Percentiles rank a stretch among this genome's conserved stretches.
Conservation (phyloP, 139 green algal species). For the Haematococcus sp. region DNA sequence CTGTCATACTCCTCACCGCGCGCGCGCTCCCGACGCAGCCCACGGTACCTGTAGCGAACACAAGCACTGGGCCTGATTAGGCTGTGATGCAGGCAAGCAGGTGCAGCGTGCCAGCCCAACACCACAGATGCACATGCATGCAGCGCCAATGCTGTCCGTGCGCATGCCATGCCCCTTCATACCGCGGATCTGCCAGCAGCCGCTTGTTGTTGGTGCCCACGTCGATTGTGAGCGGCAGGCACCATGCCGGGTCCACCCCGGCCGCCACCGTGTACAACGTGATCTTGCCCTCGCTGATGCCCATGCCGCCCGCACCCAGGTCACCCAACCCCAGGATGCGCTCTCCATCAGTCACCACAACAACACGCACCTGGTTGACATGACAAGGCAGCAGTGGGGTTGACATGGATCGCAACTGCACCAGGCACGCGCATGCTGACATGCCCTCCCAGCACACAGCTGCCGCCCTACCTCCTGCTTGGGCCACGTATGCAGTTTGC, state of each 20-base stretch:
- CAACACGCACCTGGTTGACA: conserved; percentile 23
- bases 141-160: too few relatives aligned
- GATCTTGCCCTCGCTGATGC: conserved; percentile 80
- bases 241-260: conserved; percentile 42
- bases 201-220: conserved; percentile 85
- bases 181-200: conserved; percentile 72
- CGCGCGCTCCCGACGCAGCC: conserved; percentile 19
- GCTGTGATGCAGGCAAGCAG: too few relatives aligned
- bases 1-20: conserved; percentile 45
- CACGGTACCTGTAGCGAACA: background rate
- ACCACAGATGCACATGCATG: too few relatives aligned
- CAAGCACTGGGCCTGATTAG: too few relatives aligned
- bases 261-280: conserved; percentile 67
- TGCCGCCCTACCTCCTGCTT: conserved; percentile 29
- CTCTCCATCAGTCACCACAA: conserved; percentile 76
- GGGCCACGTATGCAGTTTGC: background rate
- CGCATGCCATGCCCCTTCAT: conserved; percentile 22
- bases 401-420: background rate
- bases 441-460: too few relatives aligned
- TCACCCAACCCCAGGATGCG: conserved; percentile 76
- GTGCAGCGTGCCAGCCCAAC: too few relatives aligned
- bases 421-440: too few relatives aligned
- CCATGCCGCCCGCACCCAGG: conserved; percentile 72
- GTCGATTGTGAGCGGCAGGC: conserved; percentile 84
- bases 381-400: background rate